Base-by-base conservation (phyloP, 306 rosid genomes). In the Prunus salicina region DNA sequence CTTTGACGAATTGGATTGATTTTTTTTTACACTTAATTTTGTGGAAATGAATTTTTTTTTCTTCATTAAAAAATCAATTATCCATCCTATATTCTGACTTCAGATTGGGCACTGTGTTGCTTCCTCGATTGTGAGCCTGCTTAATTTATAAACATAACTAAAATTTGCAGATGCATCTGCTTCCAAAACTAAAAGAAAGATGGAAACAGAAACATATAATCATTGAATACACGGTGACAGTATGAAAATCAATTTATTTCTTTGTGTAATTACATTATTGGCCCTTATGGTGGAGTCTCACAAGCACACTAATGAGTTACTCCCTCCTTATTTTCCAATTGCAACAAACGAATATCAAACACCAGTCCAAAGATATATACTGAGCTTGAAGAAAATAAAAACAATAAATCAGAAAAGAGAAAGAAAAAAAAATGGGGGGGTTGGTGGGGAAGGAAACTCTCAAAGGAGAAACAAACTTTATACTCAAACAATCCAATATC, bases 261-360 rank as follows among this genome's bases (percentile, higher is more conserved):
- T 62, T 78, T 56, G 57, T 15, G 65, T 66, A 76, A 76, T 9
- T 74, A 83, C 82, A 78, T 78, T 71, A 63, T 24, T 75, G 53
- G 56, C 76, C 66, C 69, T 50, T 67, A 73, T 13, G 43, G 57
- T 81, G 57, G 72, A 14, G 19, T 61, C 55, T 28, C 51, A 52
- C 81, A 76, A 82, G 34, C 82, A 84, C 72, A 78, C 83, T 27
- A 30, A 62, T 27, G 67, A 32, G 56, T 13, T 47, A 41, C 55
- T 74, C 61, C 49, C 70, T 71, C 24, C 83, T 79, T 84, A 73
- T 79, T 84, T 49, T 43, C 66, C 67, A 30, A 0, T 34, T 66
- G 32, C 58, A 71, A 70, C 82, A 82, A 85, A 77, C 78, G 81
- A 82, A 72, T 76, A 78, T 61, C 78, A 80, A 79, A 58, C 76